A percentile compares a stretch with the other conserved stretches of the same genome.
Conservation (phyloP, 306 rosid genomes). For the Acacia melanoxylon region DNA sequence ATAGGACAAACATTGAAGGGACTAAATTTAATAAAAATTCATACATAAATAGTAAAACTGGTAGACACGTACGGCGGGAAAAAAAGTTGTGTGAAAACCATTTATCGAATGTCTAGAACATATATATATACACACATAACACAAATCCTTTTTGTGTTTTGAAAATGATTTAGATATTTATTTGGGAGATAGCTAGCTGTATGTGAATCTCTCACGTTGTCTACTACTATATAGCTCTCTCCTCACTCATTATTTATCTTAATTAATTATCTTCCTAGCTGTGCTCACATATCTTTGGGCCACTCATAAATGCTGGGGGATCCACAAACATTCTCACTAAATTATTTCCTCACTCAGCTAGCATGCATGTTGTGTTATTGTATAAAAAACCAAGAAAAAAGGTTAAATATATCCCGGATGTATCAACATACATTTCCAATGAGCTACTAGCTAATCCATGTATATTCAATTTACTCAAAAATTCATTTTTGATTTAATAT, state of each 20-base stretch:
- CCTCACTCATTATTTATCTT: not conserved
- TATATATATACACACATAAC: not conserved
- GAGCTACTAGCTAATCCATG: not conserved
- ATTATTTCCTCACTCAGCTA: not conserved
- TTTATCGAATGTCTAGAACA: not conserved
- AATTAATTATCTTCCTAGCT: not conserved
- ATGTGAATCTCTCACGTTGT: not conserved
- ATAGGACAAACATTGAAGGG: not conserved
- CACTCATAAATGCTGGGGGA: slow-evolving; percentile 6
- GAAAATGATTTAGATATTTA: not conserved
- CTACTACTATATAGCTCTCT: not conserved
- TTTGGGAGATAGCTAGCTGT: not conserved
- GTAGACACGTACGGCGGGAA: not conserved
- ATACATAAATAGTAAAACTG: not conserved
- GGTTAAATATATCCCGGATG: not conserved
- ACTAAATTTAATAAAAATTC: not conserved
- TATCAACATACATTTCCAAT: not conserved
- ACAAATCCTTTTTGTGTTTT: not conserved
- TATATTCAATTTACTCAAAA: not conserved
- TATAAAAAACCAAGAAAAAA: not conserved
- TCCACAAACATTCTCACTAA: slow-evolving; percentile 1
- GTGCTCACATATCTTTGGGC: not conserved
- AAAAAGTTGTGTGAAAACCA: not conserved
- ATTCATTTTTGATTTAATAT: not conserved
- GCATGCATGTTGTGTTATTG: not conserved